Conservation (phyloP, 2,329 filamentous ascomycete species). For the Colletotrichum sp. region DNA sequence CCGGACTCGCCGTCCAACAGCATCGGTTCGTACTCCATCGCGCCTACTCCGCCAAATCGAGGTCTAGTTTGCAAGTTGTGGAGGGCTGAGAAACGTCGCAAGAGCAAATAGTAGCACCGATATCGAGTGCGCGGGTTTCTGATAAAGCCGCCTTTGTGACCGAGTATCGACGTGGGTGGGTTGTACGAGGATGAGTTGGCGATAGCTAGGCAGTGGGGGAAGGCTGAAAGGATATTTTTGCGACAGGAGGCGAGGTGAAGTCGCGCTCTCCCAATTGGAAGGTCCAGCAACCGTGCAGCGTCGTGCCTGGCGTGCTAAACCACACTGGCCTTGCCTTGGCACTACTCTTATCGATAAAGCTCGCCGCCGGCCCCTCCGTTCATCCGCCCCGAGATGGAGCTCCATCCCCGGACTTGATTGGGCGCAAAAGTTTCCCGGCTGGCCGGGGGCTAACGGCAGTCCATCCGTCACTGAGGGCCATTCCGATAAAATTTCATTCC, state of each 20-base stretch:
- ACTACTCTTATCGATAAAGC: constrained; percentile 20
- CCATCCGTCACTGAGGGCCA: constrained; percentile 20
- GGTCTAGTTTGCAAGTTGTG: background rate
- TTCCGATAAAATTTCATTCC: constrained; percentile 24
- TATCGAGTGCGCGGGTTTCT: background rate
- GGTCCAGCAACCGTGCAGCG: background rate
- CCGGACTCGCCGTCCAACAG: constrained; percentile 63
- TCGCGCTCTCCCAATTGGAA: constrained; percentile 14
- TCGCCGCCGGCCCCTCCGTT: constrained; percentile 1
- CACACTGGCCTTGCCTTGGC: background rate
- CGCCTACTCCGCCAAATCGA: background rate
- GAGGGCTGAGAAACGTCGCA: background rate
- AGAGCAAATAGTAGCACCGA: background rate
- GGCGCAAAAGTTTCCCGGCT: constrained; percentile 5
- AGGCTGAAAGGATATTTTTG: constrained; percentile 22
- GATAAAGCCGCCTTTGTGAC: background rate
- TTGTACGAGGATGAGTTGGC: background rate
- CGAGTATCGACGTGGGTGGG: background rate
- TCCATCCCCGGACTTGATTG: constrained; percentile 2
- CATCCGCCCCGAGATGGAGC: constrained; percentile 19
- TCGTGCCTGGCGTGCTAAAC: background rate
- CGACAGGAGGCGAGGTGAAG: constrained; percentile 12
- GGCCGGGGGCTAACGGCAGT: constrained; percentile 3
- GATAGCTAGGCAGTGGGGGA: background rate
- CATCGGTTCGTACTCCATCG: constrained; percentile 67